Evolutionary conservation across 2,329 filamentous ascomycete genomes (phyloP).

Genomic region (Conoideocrella luteorostrata): DNA sequence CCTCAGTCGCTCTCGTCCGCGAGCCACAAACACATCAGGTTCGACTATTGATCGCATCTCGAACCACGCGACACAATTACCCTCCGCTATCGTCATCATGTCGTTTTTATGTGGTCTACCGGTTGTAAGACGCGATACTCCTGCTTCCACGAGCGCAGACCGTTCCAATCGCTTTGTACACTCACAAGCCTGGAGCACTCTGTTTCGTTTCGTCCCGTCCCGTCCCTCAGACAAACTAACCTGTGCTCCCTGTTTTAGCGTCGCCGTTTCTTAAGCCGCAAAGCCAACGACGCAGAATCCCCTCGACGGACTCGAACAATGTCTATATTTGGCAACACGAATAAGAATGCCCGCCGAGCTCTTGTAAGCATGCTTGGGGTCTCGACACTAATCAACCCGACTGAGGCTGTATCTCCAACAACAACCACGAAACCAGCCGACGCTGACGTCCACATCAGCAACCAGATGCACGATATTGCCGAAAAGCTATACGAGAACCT

Average conservation of each 20-base stretch:
- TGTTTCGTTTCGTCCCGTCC: not conserved
- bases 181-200: not conserved
- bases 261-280: conserved; percentile 13
- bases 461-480: conserved; percentile 42
- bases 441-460: conserved; percentile 36
- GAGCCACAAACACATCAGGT: not conserved
- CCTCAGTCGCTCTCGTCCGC: not conserved
- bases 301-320: conserved; percentile 29
- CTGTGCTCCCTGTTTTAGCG: conserved; percentile 6
- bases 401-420: conserved; percentile 19
- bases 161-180: not conserved
- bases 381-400: conserved; percentile 20
- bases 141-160: not conserved
- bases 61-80: not conserved
- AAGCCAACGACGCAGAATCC: conserved; percentile 11
- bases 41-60: not conserved
- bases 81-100: conserved; percentile 11
- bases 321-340: conserved; percentile 33
- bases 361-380: conserved; percentile 27
- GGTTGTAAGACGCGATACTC: conserved; percentile 13
- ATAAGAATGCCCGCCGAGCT: conserved; percentile 21
- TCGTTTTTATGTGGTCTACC: conserved; percentile 17
- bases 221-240: conserved; percentile 4
- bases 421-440: conserved; percentile 14
- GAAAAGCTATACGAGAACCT: conserved; percentile 40